Evolutionary conservation across 306 rosid species (phyloP), one percentile per base, ranked within the genome.

Genomic region (Cucumis melo): DNA sequence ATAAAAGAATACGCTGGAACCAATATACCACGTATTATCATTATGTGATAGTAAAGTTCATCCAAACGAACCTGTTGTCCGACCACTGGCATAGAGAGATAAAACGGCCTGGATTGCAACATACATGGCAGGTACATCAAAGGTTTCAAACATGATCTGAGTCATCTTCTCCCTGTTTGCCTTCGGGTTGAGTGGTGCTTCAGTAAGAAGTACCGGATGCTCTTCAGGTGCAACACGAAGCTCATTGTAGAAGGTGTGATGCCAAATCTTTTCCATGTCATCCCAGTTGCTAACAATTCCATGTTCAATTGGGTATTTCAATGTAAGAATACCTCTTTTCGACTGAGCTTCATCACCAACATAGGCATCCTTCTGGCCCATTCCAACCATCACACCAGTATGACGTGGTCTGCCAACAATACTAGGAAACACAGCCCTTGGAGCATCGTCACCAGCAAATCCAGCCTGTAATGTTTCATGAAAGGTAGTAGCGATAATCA

Each of bases 91-190:
- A 79, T 89, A 89, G 60, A 89, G 80, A 71, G 92, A 89, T 79
- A 89, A 62, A 65, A 72, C 76, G 8, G 76, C 76, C 76, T 72
- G 76, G 61, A 72, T 72, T 8, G 76, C 60, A 10, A 72, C 76
- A 72, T 72, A 72, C 76, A 72, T 72, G 16, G 76, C 76, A 1
- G 76, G 76, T 24, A 50, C 60, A 21, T 72, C 76, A 1, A 72
- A 72, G 5, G 76, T 72, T 48, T 72, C 76, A 2, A 72, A 72
- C 76, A 88, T 88, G 72, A 88, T 88, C 77, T 88, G 92, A 56
- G 92, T 88, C 92, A 88, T 86, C 92, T 88, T 88, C 85, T 88
- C 92, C 83, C 92, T 88, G 80, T 88, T 88, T 73, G 92, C 90
- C 83, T 88, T 88, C 58, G 92, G 92, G 78, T 88, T 88, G 53